Evolutionary conservation across 495 filamentous ascomycete species (phyloP), one percentile per base, ranked within the genome.

Genomic region (Opeltia flavorubescens): DNA sequence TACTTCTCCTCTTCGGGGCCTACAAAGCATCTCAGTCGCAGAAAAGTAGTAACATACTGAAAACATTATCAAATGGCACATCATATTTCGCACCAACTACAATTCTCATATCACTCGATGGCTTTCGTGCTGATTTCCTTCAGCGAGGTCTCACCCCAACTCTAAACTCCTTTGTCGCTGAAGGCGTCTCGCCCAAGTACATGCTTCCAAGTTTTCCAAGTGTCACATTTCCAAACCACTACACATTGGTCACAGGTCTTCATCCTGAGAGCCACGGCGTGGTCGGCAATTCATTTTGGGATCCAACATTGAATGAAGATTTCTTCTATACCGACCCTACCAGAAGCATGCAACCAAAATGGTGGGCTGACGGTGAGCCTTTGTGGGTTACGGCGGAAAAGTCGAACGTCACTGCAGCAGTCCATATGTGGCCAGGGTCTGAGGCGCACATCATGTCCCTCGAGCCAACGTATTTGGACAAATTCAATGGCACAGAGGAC

Each of bases 351-450:
- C 75, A 86, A 45, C 66, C 81, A 0, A 82, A 89, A 54, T 98
- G 93, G 93, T 99, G 93, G 91, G 68, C 69, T 44, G 71, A 65
- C 3, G 89, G 86, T 0, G 89, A 95, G 55, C 91, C 91, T 0
- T 64, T 99, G 34, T 99, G 91, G 91, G 78, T 81, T 28, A 89
- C 91, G 0, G 89, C 91, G 5, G 89, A 95, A 57, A 77, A 78
- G 28, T 75, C 79, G 44, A 79, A 79, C 5, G 66, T 94, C 41
- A 75, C 69, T 45, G 77, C 76, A 25, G 93, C 85, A 13, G 79
- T 96, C 24, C 93, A 96, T 59, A 99, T 99, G 91, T 99, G 91
- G 91, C 91, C 93, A 0, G 91, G 93, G 2, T 89, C 82, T 17
- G 93, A 96, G 62, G 87, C 86, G 1, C 79, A 84, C 53, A 74